Base-by-base conservation (phyloP, 2,329 filamentous ascomycete genomes). In the Ophiosphaerella herpotricha region DNA sequence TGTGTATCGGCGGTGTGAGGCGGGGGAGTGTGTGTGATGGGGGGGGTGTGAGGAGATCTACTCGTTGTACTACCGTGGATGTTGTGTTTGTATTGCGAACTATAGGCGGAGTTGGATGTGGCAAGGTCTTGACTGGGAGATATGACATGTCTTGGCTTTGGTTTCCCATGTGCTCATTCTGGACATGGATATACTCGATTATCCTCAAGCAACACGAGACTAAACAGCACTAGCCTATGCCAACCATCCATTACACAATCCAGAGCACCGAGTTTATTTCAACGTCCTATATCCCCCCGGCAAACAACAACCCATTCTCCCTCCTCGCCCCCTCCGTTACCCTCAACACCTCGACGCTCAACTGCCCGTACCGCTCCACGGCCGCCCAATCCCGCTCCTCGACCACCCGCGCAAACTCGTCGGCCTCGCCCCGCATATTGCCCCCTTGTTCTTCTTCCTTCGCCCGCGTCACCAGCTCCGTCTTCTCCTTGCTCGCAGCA, bases 351-450 rank as follows among this genome's bases (percentile, higher is more conserved):
- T 68, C 73, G 58, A 64, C 64, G 43, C 74, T 77, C 44, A 78
- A 66, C 51, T 58, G 51, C 63, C 78, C 75, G 61, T 77, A 65
- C 61, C 67, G 68, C 40, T 51, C 63, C 37, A 72, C 61, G 12
- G 70, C 75, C 46, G 64, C 61, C 26, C 42, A 55, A 59, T 80
- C 78, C 51, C 60, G 61, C 46, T 72, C 61, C 11, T 70, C 57
- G 32, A 80, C 70, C 26, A 78, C 75, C 45, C 75, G 63, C 43
- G 75, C 78, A 64, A 76, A 77, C 57, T 78, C 77, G 26, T 60
- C 64, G 31, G 77, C 77, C 64, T 80, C 78, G 54, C 78, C 77
- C 53, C 74, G 69, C 66, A 80, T 63, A 54, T 79, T 80, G 33
- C 75, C 68, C 29, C 51, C 55, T 2, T 52, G 16, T 18, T 18